Percentiles rank a stretch among this genome's conserved stretches.
Evolutionary conservation across 371 early-diverging fungal species (phyloP).

Genomic region (Rhizopus microsporus): DNA sequence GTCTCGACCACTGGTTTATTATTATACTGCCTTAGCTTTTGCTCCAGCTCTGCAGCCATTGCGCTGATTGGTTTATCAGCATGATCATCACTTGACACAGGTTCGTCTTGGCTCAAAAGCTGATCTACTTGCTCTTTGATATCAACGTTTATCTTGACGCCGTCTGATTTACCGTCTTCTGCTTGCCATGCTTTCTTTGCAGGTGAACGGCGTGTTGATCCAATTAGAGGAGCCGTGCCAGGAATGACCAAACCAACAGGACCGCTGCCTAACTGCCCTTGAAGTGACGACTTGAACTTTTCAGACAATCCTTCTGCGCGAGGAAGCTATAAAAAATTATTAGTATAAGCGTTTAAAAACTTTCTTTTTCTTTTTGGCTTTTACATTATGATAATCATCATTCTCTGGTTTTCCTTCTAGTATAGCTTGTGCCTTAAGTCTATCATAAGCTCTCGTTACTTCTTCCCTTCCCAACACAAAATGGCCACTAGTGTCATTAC

Average conservation of each 20-base stretch:
- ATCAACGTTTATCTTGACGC: conserved; percentile 17
- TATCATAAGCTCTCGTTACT: conserved; percentile 41
- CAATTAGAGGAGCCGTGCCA: conserved; percentile 47
- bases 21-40: conserved; percentile 23
- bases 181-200: conserved; percentile 19
- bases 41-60: conserved; percentile 41
- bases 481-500: conserved; percentile 37
- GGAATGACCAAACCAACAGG: conserved; percentile 45
- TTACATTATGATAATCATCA: conserved; percentile 16
- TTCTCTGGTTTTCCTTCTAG: conserved; percentile 41
- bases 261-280: conserved; percentile 36
- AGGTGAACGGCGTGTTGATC: conserved; percentile 38
- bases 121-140: conserved; percentile 25
- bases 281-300: conserved; percentile 37
- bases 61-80: conserved; percentile 40
- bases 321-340: conserved; percentile 24
- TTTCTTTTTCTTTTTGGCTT: not conserved
- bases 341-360: not conserved
- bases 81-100: conserved; percentile 11
- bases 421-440: conserved; percentile 47
- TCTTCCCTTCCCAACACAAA: conserved; percentile 33
- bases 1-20: not conserved
- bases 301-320: conserved; percentile 48
- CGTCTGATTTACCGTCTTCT: conserved; percentile 15
- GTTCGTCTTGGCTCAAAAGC: conserved; percentile 10